phyloP scores from a whole-genome alignment of 2,329 filamentous ascomycete genomes.

The Penicillium sp. region DNA sequence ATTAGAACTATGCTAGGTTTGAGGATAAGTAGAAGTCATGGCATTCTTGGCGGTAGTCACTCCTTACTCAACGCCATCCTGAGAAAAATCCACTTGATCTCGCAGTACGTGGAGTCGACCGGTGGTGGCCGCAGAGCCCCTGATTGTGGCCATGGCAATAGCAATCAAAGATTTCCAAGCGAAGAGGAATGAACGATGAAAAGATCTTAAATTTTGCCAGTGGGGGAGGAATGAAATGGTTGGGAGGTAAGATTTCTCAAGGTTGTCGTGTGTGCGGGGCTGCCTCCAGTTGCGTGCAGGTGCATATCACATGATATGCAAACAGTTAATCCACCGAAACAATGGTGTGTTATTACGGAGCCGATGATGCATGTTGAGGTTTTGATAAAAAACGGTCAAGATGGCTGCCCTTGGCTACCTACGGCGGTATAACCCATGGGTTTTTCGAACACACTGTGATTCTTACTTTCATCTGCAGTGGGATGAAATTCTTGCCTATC shows the following conservation, averaged over 20 bases:
- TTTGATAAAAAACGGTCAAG: neutral
- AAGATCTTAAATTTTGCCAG: constrained; percentile 1
- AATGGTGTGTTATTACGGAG: too few relatives aligned
- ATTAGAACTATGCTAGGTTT: constrained; percentile 6
- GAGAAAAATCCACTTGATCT: constrained; percentile 3
- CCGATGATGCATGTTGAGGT: neutral
- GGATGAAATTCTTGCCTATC: too few relatives aligned
- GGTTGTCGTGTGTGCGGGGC: constrained; percentile 7
- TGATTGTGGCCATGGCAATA: constrained; percentile 1
- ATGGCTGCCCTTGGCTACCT: neutral
- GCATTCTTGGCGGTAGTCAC: neutral
- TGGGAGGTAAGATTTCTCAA: constrained; percentile 6
- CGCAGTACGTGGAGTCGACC: constrained; percentile 3
- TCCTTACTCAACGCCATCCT: constrained; percentile 5
- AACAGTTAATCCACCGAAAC: neutral
- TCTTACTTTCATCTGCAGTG: too few relatives aligned
- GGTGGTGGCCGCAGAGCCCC: constrained; percentile 1
- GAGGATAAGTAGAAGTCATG: neutral
- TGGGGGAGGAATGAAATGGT: neutral
- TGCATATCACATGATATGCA: constrained; percentile 9
- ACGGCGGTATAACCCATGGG: too few relatives aligned
- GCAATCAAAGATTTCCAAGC: neutral
- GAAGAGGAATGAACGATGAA: neutral
- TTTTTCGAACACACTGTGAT: too few relatives aligned
- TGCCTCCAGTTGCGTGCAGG: constrained; percentile 2